A percentile compares a stretch with the other conserved stretches of the same genome.
Evolutionary conservation across 169 alveolate genomes (phyloP).

Genomic region (Plasmodium reichenowi): DNA sequence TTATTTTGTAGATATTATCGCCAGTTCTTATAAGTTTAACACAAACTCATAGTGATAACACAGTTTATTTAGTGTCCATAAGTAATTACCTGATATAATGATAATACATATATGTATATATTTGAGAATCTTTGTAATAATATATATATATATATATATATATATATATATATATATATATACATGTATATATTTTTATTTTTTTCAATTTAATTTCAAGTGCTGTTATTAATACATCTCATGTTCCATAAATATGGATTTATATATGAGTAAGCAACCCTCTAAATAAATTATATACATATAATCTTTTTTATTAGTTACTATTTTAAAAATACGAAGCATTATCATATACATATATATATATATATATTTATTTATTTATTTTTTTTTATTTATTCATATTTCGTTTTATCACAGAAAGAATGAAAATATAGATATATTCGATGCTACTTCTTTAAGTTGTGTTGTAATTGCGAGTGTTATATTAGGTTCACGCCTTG

Average conservation of each 20-base stretch:
- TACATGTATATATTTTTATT: background rate
- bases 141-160: background rate
- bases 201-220: slow-evolving; percentile 18
- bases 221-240: slow-evolving; percentile 53
- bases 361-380: background rate
- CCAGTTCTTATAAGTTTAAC: slow-evolving; percentile 72
- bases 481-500: slow-evolving; percentile 62
- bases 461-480: slow-evolving; percentile 76
- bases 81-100: slow-evolving; percentile 8
- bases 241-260: slow-evolving; percentile 70
- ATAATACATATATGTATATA: background rate
- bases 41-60: slow-evolving; percentile 70
- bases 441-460: slow-evolving; percentile 69
- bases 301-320: no score
- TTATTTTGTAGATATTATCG: slow-evolving; percentile 32
- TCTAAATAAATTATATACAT: no score
- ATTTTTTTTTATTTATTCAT: background rate
- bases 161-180: background rate
- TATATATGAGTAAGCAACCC: slow-evolving; percentile 47
- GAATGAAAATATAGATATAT: slow-evolving; percentile 72
- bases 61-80: slow-evolving; percentile 58
- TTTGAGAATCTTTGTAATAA: background rate
- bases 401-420: slow-evolving; percentile 5
- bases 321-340: background rate
- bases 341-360: slow-evolving; percentile 6